Evolutionary conservation across 2,329 filamentous ascomycete genomes (phyloP).

Genomic region (Fusarium sp.): DNA sequence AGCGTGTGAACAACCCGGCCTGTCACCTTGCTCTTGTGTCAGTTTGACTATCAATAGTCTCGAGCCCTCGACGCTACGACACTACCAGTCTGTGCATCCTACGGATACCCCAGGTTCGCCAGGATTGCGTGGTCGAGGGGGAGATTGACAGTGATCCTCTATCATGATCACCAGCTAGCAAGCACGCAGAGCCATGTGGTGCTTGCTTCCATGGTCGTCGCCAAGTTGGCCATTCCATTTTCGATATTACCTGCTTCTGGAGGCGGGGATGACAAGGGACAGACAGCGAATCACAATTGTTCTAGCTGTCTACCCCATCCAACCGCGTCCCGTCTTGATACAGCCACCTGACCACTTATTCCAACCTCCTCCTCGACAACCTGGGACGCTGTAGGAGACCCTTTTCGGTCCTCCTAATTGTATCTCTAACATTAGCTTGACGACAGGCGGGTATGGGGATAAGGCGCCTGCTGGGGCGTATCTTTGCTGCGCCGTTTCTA

Average conservation of each 20-base stretch:
- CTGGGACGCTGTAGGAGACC: conserved; percentile 27
- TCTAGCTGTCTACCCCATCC: conserved; percentile 35
- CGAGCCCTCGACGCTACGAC: conserved; percentile 19
- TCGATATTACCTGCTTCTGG: conserved; percentile 32
- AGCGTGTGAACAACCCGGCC: conserved; percentile 9
- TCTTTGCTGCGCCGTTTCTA: conserved; percentile 17
- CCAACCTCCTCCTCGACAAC: conserved; percentile 37
- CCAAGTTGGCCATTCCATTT: conserved; percentile 35
- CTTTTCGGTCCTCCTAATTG: conserved; percentile 18
- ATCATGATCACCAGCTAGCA: conserved; percentile 31
- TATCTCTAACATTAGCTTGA: conserved; percentile 19
- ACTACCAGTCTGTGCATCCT: conserved; percentile 29
- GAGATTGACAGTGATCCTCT: conserved; percentile 27
- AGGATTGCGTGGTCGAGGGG: conserved; percentile 16
- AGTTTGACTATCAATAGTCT: conserved; percentile 28
- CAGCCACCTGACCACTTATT: conserved; percentile 42
- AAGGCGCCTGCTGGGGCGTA: conserved; percentile 25
- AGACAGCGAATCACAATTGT: conserved; percentile 34
- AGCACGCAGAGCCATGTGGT: conserved; percentile 32
- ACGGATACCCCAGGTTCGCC: conserved; percentile 24
- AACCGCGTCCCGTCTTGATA: conserved; percentile 31
- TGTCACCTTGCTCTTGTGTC: conserved; percentile 29
- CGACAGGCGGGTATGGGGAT: neutral
- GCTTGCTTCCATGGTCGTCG: conserved; percentile 22
- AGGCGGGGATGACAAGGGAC: conserved; percentile 26